Base-by-base conservation (phyloP, 179 eudicot species). In the Sideroxylon spinosum region DNA sequence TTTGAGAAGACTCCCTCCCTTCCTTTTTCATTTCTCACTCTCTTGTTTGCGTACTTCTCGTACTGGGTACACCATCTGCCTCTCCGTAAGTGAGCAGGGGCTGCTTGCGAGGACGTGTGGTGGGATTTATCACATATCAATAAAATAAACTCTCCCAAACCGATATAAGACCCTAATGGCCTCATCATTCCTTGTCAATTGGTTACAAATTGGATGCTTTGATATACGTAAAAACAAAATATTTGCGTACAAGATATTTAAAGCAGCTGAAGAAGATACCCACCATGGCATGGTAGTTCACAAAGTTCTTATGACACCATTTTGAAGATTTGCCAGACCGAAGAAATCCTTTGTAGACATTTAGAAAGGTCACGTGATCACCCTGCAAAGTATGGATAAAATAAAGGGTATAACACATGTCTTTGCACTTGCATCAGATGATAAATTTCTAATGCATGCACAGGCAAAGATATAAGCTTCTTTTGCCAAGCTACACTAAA, bases 231-330 rank as follows among this genome's bases (percentile, higher is more conserved):
- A 3, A 37, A 37, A 25, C 48, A 53, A 25, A 53, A 26, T 9
- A 8, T 13, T 7, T 14, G 20, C 3, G 6, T 17, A 10, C 55
- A 17, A 55, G 12, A 11, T 2, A 64, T 48, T 29, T 1, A 53
- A 77, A 59, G 26, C 56, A 32, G 49, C 61, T 28, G 2, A 71
- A 19, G 28, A 68, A 68, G 66, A 74, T 76, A 75, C 91, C 81
- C 79, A 94, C 99, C 99, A 96, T 96, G 60, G 99, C 99, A 67
- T 94, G 96, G 85, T 91, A 96, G 87, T 96, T 96, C 48, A 96
- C 75, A 73, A 81, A 92, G 89, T 96, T 94, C 84, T 84, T 91
- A 68, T 92, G 92, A 85, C 99, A 96, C 99, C 99, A 96, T 77
- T 88, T 91, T 50, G 99, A 89, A 53, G 98, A 94, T 92, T 91